phyloP scores from a whole-genome alignment of 2,329 filamentous ascomycete species.

The Zasmidium citrigriseum region DNA sequence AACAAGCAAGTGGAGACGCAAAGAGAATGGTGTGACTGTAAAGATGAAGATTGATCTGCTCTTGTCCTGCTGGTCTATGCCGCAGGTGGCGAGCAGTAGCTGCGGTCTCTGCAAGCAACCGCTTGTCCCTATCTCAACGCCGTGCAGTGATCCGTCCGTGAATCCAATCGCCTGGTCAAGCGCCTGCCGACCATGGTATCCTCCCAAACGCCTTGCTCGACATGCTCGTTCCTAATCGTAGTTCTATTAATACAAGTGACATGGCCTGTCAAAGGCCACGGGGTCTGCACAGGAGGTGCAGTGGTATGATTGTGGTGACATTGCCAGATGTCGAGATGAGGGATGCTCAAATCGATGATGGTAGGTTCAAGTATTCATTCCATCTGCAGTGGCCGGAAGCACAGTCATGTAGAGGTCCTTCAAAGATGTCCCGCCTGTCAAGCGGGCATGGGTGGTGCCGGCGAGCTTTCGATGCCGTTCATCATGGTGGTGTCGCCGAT shows the following conservation, averaged over 20 bases:
- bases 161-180: not conserved
- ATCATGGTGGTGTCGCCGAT: constrained; percentile 37
- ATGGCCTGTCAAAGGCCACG: not conserved
- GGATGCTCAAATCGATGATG: not conserved
- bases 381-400: no score
- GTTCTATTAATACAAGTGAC: not conserved
- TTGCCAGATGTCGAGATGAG: not conserved
- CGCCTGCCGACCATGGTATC: not conserved
- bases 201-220: constrained; percentile 17
- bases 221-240: not conserved
- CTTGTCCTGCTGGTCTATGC: not conserved
- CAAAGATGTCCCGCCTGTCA: no score
- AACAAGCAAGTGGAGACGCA: no score
- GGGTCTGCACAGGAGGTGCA: no score
- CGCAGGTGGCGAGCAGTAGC: constrained; percentile 1
- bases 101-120: not conserved
- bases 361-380: no score
- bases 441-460: constrained; percentile 42
- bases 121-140: not conserved
- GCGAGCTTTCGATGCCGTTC: constrained; percentile 38
- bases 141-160: not conserved
- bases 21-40: no score
- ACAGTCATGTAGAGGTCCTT: no score
- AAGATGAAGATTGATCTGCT: not conserved
- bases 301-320: not conserved